A percentile compares a stretch with the other conserved stretches of the same genome.
phyloP scores from a whole-genome alignment of 257 asterid species.

The Primulina huaijiensis region DNA sequence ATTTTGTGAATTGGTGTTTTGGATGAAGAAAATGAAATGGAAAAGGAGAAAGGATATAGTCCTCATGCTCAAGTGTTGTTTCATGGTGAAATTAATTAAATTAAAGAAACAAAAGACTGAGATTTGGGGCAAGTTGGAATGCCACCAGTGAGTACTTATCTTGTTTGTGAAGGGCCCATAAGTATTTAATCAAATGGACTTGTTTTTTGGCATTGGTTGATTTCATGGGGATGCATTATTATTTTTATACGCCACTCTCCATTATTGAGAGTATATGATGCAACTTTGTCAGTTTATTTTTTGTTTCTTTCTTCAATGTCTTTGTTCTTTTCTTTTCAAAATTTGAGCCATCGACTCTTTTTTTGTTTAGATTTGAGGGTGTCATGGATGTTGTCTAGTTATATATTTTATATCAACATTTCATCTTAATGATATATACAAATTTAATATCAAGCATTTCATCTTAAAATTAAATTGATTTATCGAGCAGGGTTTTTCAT shows the following conservation, averaged over 20 bases:
- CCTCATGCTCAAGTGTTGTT: conserved; percentile 10
- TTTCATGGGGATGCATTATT: conserved; percentile 8
- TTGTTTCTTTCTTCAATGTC: conserved; percentile 7
- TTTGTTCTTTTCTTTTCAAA: conserved; percentile 8
- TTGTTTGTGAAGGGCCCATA: conserved; percentile 25
- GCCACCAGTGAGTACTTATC: conserved; percentile 25
- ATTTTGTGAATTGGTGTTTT: conserved; percentile 7
- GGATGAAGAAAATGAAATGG: conserved; percentile 25
- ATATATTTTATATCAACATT: too few species aligned
- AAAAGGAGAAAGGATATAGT: conserved; percentile 24
- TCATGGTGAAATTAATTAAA: neutral
- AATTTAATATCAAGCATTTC: too few species aligned
- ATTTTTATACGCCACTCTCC: conserved; percentile 22
- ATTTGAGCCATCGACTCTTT: neutral
- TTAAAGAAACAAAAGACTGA: neutral
- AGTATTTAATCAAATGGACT: conserved; percentile 13
- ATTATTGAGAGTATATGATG: conserved; percentile 7
- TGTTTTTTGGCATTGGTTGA: conserved; percentile 30
- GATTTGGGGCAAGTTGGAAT: neutral
- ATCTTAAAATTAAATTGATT: too few species aligned
- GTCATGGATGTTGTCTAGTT: too few species aligned
- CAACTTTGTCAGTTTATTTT: conserved; percentile 26
- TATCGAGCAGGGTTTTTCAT: too few species aligned
- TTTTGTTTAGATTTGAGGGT: neutral
- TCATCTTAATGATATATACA: too few species aligned